Evolutionary conservation across 176 grass and related monocot genomes (phyloP).

Genomic region (Microstegium vimineum): DNA sequence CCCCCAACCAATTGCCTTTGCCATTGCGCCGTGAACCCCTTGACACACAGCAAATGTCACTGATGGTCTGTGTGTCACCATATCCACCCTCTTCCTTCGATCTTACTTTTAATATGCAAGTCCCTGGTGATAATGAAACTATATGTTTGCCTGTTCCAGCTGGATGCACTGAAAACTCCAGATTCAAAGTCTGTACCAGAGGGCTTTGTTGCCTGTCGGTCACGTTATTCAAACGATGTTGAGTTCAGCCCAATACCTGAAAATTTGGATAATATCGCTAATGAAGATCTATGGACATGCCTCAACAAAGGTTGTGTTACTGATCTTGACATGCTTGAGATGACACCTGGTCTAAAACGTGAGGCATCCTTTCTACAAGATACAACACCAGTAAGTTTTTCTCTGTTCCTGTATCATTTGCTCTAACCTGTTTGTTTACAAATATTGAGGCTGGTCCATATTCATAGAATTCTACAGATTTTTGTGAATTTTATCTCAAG

Average conservation of each 20-base stretch:
- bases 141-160: conserved; percentile 28
- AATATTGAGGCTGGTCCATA: background rate
- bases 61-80: conserved; percentile 8
- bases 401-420: background rate
- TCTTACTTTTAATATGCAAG: background rate
- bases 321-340: conserved; percentile 75
- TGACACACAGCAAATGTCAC: background rate
- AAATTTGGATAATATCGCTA: conserved; percentile 46
- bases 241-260: conserved; percentile 69
- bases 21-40: too few relatives aligned
- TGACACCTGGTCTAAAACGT: conserved; percentile 55
- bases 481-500: background rate
- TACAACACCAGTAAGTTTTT: conserved; percentile 44
- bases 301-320: conserved; percentile 80
- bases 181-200: conserved; percentile 46
- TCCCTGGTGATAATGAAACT: background rate
- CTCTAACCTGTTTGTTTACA: background rate
- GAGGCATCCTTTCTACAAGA: conserved; percentile 19
- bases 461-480: background rate
- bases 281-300: conserved; percentile 69
- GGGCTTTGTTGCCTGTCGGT: conserved; percentile 55
- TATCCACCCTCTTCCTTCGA: background rate
- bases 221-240: conserved; percentile 42
- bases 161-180: conserved; percentile 64
- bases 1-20: too few relatives aligned